phyloP scores from a whole-genome alignment of 2,329 filamentous ascomycete genomes.

The Paradendryphiella salina region DNA sequence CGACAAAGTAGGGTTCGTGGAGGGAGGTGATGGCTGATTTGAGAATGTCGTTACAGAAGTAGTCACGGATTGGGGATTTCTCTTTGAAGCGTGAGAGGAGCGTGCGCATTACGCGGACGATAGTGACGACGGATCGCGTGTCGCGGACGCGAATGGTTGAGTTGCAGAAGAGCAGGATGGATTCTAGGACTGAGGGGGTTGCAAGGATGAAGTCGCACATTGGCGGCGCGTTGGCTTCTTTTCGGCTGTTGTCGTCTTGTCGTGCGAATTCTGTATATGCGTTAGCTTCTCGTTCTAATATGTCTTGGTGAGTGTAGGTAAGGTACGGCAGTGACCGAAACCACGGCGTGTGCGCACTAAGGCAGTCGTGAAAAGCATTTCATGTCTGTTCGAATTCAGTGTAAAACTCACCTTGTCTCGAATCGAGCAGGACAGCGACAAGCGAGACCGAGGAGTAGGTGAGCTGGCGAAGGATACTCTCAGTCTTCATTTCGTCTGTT shows the following conservation, averaged over 20 bases:
- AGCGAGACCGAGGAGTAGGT: slow-evolving; percentile 92
- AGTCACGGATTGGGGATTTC: slow-evolving; percentile 70
- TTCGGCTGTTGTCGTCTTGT: slow-evolving; percentile 35
- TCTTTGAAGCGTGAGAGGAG: slow-evolving; percentile 77
- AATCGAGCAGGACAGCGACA: slow-evolving; percentile 85
- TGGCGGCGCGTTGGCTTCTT: slow-evolving; percentile 57
- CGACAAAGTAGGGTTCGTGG: slow-evolving; percentile 95
- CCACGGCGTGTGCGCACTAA: too few relatives aligned
- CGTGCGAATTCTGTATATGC: slow-evolving; percentile 32
- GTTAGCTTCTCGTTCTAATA: neutral
- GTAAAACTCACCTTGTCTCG: slow-evolving; percentile 47
- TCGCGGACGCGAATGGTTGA: slow-evolving; percentile 90
- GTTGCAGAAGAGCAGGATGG: slow-evolving; percentile 86
- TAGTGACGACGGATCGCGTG: slow-evolving; percentile 81
- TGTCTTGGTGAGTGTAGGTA: neutral
- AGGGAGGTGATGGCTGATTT: slow-evolving; percentile 88
- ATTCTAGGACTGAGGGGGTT: slow-evolving; percentile 77
- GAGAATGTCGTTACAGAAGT: slow-evolving; percentile 84
- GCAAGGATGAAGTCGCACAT: slow-evolving; percentile 83
- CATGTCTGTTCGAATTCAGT: neutral
- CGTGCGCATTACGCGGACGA: slow-evolving; percentile 82
- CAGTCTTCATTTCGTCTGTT: slow-evolving; percentile 95
- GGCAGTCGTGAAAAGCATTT: too few relatives aligned
- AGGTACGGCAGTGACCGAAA: neutral
- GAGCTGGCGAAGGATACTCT: slow-evolving; percentile 90